Evolutionary conservation across 139 green algal species (phyloP).

Genomic region (Chlorella sorokiniana): DNA sequence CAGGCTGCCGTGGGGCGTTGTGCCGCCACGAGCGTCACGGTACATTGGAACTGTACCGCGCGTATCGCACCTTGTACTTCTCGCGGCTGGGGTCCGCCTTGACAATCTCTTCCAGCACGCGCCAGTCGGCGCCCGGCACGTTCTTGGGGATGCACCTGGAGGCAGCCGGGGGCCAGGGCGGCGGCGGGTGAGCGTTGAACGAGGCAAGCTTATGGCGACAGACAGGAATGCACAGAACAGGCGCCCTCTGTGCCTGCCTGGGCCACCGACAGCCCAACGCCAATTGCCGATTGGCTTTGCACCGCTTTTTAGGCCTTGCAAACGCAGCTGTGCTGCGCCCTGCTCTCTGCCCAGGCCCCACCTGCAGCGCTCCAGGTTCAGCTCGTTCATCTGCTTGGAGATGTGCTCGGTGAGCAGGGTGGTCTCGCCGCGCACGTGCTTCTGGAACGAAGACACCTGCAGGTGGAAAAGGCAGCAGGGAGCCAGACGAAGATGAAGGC

Average conservation of each 20-base stretch:
- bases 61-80: conserved; percentile 74
- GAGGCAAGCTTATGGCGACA: too few species aligned
- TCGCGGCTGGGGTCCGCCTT: conserved; percentile 64
- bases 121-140: conserved; percentile 91
- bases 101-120: conserved; percentile 84
- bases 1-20: too few species aligned
- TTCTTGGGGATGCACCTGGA: conserved; percentile 90
- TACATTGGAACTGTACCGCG: too few species aligned
- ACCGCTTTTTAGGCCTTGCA: background rate
- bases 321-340: background rate
- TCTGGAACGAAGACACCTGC: conserved; percentile 62
- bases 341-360: conserved; percentile 14
- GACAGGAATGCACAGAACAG: background rate
- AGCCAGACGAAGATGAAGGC: background rate
- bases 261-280: too few species aligned
- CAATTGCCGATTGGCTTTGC: background rate
- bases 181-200: background rate
- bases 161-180: background rate
- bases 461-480: background rate
- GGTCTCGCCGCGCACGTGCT: conserved; percentile 63
- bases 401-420: conserved; percentile 85
- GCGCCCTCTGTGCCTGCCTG: too few species aligned
- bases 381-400: conserved; percentile 95
- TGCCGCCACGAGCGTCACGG: too few species aligned
- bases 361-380: conserved; percentile 93